Evolutionary conservation across 164 flowering plant genomes (phyloP), one percentile per base, ranked within the genome.

Genomic region (Vitis rotundifolia): DNA sequence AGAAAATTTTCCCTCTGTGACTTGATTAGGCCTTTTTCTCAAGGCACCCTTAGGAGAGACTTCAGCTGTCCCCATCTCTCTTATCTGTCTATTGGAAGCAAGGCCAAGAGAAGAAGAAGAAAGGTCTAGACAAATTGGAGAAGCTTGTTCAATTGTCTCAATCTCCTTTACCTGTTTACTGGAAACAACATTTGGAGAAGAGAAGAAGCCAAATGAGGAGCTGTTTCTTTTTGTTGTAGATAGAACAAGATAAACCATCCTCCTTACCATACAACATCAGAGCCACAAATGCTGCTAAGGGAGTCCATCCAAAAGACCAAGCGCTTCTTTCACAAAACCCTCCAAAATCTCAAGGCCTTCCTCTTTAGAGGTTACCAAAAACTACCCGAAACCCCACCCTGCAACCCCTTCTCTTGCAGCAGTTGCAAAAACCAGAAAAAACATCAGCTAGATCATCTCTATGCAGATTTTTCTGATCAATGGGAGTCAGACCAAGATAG

Each of bases 361-460:
- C 63, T 85, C 71, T 79, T 69, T 49, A 78, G 77, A 54, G 80
- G 85, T 6, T 86, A 83, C 65, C 65, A 81, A 28, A 81, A 80
- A 72, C 81, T 86, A 13, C 84, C 88, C 67, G 83, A 76, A 66
- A 44, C 79, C 49, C 71, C 77, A 64, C 68, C 80, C 53, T 76
- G 68, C 69, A 81, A 74, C 22, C 75, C 86, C 73, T 81, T 84
- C 37, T 81, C 82, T 37, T 78, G 82, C 51, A 61, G 68, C 26
- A 16, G 58, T 60, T 49, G 13, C 18, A 81, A 71, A 47, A 57
- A 63, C 63, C 55, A 12, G 22, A 81, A 71, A 47, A 57, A 63
- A 47, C 68, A 61, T 18, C 70, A 75, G 18, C 62, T 73, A 48
- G 85, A 84, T 47, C 64, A 67, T 15, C 74, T 76, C 71, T 78